Evolutionary conservation across 2,329 filamentous ascomycete genomes (phyloP).

Genomic region (Aspergillus sp.): DNA sequence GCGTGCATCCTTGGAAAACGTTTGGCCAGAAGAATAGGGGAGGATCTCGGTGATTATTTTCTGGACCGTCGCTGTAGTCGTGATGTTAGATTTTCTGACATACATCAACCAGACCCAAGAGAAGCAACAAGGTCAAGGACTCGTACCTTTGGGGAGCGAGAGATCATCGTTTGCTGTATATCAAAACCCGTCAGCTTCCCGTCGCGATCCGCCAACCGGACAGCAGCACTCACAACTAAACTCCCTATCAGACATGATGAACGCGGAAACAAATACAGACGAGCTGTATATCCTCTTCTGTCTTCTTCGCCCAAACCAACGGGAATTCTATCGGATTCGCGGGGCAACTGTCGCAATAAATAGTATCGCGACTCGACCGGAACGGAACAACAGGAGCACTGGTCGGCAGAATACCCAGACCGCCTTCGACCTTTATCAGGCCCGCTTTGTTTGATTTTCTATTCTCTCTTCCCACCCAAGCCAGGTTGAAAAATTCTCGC

Average conservation of each 20-base stretch:
- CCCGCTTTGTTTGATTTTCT: conserved; percentile 7
- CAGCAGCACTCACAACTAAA: conserved; percentile 38
- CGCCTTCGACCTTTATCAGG: conserved; percentile 11
- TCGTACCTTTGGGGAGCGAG: conserved; percentile 50
- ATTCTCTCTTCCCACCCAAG: conserved; percentile 5
- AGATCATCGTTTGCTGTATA: conserved; percentile 48
- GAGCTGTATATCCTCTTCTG: too few relatives aligned
- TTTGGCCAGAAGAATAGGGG: conserved; percentile 63
- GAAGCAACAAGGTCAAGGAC: neutral
- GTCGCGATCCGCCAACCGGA: conserved; percentile 3
- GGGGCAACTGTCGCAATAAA: neutral
- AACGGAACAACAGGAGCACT: neutral
- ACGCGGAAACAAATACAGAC: too few relatives aligned
- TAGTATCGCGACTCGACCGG: neutral
- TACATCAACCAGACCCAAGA: neutral
- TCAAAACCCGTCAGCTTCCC: conserved; percentile 13
- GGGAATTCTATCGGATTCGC: neutral
- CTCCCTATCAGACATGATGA: conserved; percentile 48
- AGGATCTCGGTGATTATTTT: conserved; percentile 94
- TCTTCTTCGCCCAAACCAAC: neutral
- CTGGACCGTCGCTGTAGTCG: conserved; percentile 53
- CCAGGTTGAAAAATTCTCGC: neutral
- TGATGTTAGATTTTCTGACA: neutral
- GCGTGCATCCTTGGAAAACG: conserved; percentile 89
- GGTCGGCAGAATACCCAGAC: conserved; percentile 20